These are phyloP conservation scores for Pichia phayaonensis DNA, from an alignment of 805 yeast genomes.

Conservation along the genomic window DNA sequence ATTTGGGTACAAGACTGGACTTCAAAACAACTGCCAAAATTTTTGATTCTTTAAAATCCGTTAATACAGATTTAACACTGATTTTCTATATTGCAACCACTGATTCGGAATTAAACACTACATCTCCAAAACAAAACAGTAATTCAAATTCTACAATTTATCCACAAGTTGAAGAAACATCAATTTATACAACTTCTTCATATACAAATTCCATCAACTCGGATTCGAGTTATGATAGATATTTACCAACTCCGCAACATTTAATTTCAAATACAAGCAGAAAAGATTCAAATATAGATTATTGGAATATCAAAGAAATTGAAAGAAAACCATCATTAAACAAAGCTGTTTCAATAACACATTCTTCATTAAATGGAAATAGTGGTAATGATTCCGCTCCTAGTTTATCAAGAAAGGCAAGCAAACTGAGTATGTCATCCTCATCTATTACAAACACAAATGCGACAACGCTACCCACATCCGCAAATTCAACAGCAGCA, in stretches of 20 bases:
- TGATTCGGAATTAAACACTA: not conserved
- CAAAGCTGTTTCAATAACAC: conserved; percentile 25
- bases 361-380: conserved; percentile 9
- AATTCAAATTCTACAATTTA: not conserved
- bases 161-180: conserved; percentile 8
- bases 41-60: not conserved
- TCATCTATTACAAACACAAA: not conserved
- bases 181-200: conserved; percentile 41
- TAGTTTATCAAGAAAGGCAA: conserved; percentile 6
- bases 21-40: not conserved
- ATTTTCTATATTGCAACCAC: conserved; percentile 2
- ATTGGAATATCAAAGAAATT: conserved; percentile 49
- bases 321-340: conserved; percentile 19
- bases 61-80: not conserved
- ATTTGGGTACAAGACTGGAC: conserved; percentile 8
- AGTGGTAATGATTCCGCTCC: not conserved
- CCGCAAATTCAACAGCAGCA: not conserved
- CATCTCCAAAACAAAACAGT: conserved; percentile 1
- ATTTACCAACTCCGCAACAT: conserved; percentile 64
- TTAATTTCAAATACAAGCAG: conserved; percentile 32
- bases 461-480: not conserved
- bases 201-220: conserved; percentile 48
- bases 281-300: conserved; percentile 37
- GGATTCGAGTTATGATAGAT: conserved; percentile 29
- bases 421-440: conserved; percentile 4